Conservation (phyloP, 306 rosid genomes). For the Prunus armeniaca region DNA sequence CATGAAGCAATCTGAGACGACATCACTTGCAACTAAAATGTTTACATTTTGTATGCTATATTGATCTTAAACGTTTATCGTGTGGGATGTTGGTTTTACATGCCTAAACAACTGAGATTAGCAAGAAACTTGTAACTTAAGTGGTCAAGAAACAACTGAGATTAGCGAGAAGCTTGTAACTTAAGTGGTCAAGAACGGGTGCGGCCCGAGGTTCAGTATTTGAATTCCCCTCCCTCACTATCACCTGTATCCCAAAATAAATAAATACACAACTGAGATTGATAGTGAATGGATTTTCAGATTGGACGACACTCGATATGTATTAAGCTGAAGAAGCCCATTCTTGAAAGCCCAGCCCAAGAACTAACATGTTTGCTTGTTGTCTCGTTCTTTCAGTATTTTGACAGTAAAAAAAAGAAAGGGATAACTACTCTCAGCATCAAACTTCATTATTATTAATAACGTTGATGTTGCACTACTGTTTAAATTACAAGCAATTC, state of each 20-base stretch:
- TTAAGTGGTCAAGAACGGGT: too few relatives aligned
- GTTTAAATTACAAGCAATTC: conserved; percentile 1
- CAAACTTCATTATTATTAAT: not conserved
- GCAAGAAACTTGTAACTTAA: too few relatives aligned
- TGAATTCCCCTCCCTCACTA: too few relatives aligned
- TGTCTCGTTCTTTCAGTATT: not conserved
- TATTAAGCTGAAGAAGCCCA: not conserved
- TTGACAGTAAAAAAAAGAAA: not conserved
- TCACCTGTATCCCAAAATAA: too few relatives aligned
- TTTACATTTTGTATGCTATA: not conserved
- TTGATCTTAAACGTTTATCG: not conserved
- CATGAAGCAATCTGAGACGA: not conserved
- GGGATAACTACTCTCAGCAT: not conserved
- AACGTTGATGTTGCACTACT: not conserved
- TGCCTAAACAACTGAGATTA: too few relatives aligned
- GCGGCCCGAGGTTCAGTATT: too few relatives aligned
- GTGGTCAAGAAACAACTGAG: too few relatives aligned
- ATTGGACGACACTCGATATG: not conserved
- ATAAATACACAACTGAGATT: too few relatives aligned
- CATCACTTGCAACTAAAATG: not conserved
- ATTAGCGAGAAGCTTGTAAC: too few relatives aligned
- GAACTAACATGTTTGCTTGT: too few relatives aligned
- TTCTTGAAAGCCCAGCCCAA: not conserved
- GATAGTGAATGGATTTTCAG: too few relatives aligned
- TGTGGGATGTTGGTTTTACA: not conserved